Percentiles rank a stretch among this genome's conserved stretches.
Conservation (phyloP, 352 stramenopile species). For the Globisporangium lucens region DNA sequence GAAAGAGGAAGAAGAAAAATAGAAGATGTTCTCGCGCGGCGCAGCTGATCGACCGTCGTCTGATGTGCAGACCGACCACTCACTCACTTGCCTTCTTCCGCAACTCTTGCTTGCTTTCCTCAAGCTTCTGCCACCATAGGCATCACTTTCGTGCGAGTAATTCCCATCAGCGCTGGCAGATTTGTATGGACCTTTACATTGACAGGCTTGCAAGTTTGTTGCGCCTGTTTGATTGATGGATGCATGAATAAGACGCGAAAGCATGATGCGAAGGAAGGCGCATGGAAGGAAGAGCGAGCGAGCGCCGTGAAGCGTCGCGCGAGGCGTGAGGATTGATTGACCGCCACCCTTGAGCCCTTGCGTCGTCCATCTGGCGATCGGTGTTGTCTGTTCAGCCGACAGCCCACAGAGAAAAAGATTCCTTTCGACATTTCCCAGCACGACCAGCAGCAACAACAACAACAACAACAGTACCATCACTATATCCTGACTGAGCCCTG, state of each 20-base stretch:
- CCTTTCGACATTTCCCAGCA: background rate
- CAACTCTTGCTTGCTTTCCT: background rate
- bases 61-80: conserved; percentile 4
- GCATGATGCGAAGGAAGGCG: background rate
- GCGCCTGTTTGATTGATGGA: background rate
- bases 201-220: background rate
- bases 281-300: background rate
- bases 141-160: conserved; percentile 14
- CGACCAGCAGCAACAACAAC: too few species aligned
- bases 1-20: background rate
- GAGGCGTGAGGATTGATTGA: background rate
- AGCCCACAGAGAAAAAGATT: background rate
- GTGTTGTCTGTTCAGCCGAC: background rate
- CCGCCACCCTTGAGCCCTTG: background rate
- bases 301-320: background rate
- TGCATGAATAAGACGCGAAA: background rate
- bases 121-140: background rate
- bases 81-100: background rate
- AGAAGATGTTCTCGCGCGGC: background rate
- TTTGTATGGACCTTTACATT: background rate
- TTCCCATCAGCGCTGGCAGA: background rate
- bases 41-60: conserved; percentile 4
- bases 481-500: background rate
- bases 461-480: background rate
- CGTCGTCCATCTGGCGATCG: background rate